Evolutionary conservation across 768 basidiomycete genomes (phyloP).

Genomic region (Thelephora ganbajun): DNA sequence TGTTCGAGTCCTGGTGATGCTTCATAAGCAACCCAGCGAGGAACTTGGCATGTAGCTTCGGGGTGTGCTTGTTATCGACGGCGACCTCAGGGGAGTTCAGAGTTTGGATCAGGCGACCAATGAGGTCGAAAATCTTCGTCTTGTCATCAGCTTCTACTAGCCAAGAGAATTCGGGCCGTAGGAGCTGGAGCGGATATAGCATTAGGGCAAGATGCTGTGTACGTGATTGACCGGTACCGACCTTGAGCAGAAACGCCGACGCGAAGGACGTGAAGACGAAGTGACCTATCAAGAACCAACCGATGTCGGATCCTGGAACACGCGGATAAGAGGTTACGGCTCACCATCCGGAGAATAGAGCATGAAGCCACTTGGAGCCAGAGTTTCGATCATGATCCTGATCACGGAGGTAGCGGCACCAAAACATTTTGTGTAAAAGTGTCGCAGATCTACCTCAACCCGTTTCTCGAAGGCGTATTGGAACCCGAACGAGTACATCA

Average conservation of each 20-base stretch:
- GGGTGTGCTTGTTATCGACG: slow-evolving; percentile 72
- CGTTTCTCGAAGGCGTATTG: slow-evolving; percentile 70
- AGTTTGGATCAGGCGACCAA: slow-evolving; percentile 58
- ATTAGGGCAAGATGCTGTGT: not conserved
- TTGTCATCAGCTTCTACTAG: slow-evolving; percentile 50
- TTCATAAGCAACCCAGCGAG: slow-evolving; percentile 55
- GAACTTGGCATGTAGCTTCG: slow-evolving; percentile 70
- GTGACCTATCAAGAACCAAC: slow-evolving; percentile 30
- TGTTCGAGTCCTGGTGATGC: slow-evolving; percentile 56
- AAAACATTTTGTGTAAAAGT: slow-evolving; percentile 57
- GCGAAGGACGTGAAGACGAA: slow-evolving; percentile 75
- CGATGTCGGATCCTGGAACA: not conserved
- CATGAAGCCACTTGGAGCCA: slow-evolving; percentile 65
- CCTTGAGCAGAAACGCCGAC: slow-evolving; percentile 73
- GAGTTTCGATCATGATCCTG: slow-evolving; percentile 43
- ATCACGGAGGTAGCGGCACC: slow-evolving; percentile 58
- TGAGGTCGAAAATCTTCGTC: slow-evolving; percentile 56
- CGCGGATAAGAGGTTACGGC: slow-evolving; percentile 3
- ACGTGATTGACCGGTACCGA: slow-evolving; percentile 14
- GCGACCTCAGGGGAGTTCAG: slow-evolving; percentile 60
- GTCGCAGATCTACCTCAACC: slow-evolving; percentile 43
- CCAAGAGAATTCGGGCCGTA: slow-evolving; percentile 60
- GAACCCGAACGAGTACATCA: slow-evolving; percentile 81
- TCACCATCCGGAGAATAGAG: slow-evolving; percentile 66
- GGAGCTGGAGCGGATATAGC: slow-evolving; percentile 26